Conservation (phyloP, 768 basidiomycete species). For the Podaxis pistillaris region DNA sequence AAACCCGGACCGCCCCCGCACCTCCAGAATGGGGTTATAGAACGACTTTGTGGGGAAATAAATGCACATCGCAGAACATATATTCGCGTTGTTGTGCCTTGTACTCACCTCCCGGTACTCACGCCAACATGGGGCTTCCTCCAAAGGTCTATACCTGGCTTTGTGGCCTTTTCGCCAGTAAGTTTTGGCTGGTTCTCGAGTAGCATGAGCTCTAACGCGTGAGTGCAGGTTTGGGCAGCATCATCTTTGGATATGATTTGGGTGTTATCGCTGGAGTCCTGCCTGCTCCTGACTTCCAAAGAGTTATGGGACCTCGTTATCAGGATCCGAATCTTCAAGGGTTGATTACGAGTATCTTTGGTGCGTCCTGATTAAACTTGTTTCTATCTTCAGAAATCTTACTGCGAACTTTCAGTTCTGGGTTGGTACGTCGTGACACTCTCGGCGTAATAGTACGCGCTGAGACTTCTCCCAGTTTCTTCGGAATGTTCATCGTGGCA, state of each 20-base stretch:
- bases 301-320: slow-evolving; percentile 35
- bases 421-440: slow-evolving; percentile 29
- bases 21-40: neutral
- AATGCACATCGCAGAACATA: neutral
- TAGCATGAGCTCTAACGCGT: neutral
- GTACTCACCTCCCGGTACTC: neutral
- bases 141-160: slow-evolving; percentile 55
- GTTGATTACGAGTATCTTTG: slow-evolving; percentile 41
- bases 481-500: slow-evolving; percentile 43
- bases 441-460: neutral
- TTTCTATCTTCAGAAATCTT: too few relatives aligned
- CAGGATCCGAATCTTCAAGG: slow-evolving; percentile 35
- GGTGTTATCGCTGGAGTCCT: slow-evolving; percentile 50
- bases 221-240: slow-evolving; percentile 36
- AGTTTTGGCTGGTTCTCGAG: slow-evolving; percentile 3
- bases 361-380: slow-evolving; percentile 20
- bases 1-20: neutral
- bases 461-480: slow-evolving; percentile 28
- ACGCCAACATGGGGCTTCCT: slow-evolving; percentile 30
- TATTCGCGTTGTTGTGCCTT: neutral
- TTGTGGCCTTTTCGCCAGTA: slow-evolving; percentile 50
- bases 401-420: slow-evolving; percentile 26
- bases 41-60: neutral
- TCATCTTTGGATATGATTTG: slow-evolving; percentile 50
- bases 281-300: slow-evolving; percentile 36